A percentile compares a stretch with the other conserved stretches of the same genome.
These are phyloP conservation scores for Phytophthora syringae DNA, from an alignment of 352 stramenopile species.

Conservation along the genomic window DNA sequence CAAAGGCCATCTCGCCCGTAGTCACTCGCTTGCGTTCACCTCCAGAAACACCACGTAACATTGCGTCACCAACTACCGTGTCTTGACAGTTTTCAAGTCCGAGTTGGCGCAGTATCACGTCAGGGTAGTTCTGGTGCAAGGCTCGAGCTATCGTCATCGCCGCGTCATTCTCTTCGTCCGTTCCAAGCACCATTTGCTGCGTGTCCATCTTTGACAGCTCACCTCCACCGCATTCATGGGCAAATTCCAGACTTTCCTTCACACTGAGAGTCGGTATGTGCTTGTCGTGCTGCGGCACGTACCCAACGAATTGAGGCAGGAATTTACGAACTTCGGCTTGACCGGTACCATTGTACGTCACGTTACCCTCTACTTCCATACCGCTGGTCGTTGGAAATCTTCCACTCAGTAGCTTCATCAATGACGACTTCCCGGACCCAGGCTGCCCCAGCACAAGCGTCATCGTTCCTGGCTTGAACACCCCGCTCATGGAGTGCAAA, in stretches of 20 bases:
- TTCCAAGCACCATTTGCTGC: slow-evolving; percentile 40
- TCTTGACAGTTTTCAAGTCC: too few species aligned
- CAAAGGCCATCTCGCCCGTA: slow-evolving; percentile 83
- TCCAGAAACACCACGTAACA: too few species aligned
- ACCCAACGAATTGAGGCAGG: slow-evolving; percentile 39
- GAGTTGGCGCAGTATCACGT: slow-evolving; percentile 21
- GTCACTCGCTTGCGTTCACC: too few species aligned
- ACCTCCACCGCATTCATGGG: slow-evolving; percentile 61
- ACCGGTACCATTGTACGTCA: slow-evolving; percentile 34
- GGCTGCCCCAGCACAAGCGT: slow-evolving; percentile 15
- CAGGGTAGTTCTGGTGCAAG: slow-evolving; percentile 23
- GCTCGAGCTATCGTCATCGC: slow-evolving; percentile 11
- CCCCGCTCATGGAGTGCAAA: slow-evolving; percentile 27
- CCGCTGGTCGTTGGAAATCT: slow-evolving; percentile 26
- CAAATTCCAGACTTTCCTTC: slow-evolving; percentile 27
- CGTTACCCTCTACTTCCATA: slow-evolving; percentile 25
- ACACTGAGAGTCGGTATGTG: slow-evolving; percentile 36
- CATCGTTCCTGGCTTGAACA: slow-evolving; percentile 34
- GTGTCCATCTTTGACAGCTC: slow-evolving; percentile 63
- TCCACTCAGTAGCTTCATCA: slow-evolving; percentile 37
- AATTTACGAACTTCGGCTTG: slow-evolving; percentile 15
- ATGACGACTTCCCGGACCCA: slow-evolving; percentile 18
- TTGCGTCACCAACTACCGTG: too few species aligned
- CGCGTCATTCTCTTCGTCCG: slow-evolving; percentile 28
- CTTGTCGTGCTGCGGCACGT: slow-evolving; percentile 56